phyloP scores from a whole-genome alignment of 352 stramenopile genomes.

The Globisporangium nunn region DNA sequence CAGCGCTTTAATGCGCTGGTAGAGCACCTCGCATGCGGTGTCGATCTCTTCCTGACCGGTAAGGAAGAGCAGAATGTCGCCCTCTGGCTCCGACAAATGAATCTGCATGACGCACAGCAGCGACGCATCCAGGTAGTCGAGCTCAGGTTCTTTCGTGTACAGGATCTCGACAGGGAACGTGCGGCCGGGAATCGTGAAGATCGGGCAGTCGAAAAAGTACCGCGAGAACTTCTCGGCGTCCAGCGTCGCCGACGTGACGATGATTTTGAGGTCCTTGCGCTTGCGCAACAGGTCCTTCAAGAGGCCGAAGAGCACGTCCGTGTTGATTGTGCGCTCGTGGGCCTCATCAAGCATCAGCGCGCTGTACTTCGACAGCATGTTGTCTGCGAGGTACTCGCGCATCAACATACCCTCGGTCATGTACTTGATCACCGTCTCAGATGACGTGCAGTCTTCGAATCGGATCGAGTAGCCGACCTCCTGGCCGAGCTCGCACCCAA shows the following conservation, averaged over 20 bases:
- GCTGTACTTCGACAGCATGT: slow-evolving; percentile 91
- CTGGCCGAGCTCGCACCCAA: slow-evolving; percentile 90
- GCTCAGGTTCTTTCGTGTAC: slow-evolving; percentile 98
- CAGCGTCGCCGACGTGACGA: slow-evolving; percentile 92
- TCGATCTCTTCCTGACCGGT: slow-evolving; percentile 99
- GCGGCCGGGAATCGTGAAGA: slow-evolving; percentile 98
- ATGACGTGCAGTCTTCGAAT: slow-evolving; percentile 81
- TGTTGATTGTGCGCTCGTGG: slow-evolving; percentile 98
- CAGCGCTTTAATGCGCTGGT: slow-evolving; percentile 95
- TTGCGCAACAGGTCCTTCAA: slow-evolving; percentile 85
- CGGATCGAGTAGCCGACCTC: slow-evolving; percentile 92
- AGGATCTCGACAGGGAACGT: slow-evolving; percentile 98
- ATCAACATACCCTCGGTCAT: slow-evolving; percentile 99
- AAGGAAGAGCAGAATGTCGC: slow-evolving; percentile 98
- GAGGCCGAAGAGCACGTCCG: slow-evolving; percentile 97
- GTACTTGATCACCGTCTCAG: slow-evolving; percentile 98
- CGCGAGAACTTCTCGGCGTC: slow-evolving; percentile 97
- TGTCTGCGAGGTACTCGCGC: slow-evolving; percentile 97
- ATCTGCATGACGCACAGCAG: slow-evolving; percentile 99
- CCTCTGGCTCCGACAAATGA: slow-evolving; percentile 95
- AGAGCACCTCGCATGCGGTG: slow-evolving; percentile 96
- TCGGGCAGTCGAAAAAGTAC: slow-evolving; percentile 97
- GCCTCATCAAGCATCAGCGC: slow-evolving; percentile 98
- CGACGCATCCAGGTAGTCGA: slow-evolving; percentile 97
- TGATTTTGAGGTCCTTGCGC: slow-evolving; percentile 86